Evolutionary conservation across 169 alveolate species (phyloP).

Genomic region (Babesia microti): DNA sequence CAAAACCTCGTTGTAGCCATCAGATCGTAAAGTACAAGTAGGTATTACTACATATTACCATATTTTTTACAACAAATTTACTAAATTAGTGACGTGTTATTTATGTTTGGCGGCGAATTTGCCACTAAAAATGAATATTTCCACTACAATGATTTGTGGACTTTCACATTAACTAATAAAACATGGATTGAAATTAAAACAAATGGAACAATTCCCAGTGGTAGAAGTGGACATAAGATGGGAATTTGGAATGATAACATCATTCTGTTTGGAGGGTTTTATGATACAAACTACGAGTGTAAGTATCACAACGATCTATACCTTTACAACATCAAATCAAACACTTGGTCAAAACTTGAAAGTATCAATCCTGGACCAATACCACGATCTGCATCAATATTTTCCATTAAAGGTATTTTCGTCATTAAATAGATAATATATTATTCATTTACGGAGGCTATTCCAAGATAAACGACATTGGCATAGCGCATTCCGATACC

Average conservation of each 20-base stretch:
- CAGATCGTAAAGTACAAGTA: slow-evolving; percentile 71
- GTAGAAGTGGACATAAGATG: slow-evolving; percentile 85
- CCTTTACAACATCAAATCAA: slow-evolving; percentile 41
- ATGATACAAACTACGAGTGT: slow-evolving; percentile 67
- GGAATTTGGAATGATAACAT: slow-evolving; percentile 75
- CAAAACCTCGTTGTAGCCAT: slow-evolving; percentile 81
- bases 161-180: slow-evolving; percentile 53
- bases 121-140: slow-evolving; percentile 71
- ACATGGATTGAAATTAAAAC: slow-evolving; percentile 67
- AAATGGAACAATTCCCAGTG: slow-evolving; percentile 64
- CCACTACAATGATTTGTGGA: slow-evolving; percentile 78
- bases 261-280: slow-evolving; percentile 81
- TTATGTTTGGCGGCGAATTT: slow-evolving; percentile 81
- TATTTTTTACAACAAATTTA: neutral
- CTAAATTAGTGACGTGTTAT: slow-evolving; percentile 55
- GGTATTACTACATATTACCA: neutral
- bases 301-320: slow-evolving; percentile 75
- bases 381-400: too few relatives aligned
- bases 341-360: slow-evolving; percentile 49
- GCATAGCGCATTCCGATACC: too few relatives aligned
- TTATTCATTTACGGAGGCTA: too few relatives aligned
- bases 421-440: too few relatives aligned
- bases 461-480: too few relatives aligned
- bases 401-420: too few relatives aligned
- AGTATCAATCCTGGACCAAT: too few relatives aligned